phyloP scores from a whole-genome alignment of 495 filamentous ascomycete genomes.

The Aspergillus saccharolyticus region DNA sequence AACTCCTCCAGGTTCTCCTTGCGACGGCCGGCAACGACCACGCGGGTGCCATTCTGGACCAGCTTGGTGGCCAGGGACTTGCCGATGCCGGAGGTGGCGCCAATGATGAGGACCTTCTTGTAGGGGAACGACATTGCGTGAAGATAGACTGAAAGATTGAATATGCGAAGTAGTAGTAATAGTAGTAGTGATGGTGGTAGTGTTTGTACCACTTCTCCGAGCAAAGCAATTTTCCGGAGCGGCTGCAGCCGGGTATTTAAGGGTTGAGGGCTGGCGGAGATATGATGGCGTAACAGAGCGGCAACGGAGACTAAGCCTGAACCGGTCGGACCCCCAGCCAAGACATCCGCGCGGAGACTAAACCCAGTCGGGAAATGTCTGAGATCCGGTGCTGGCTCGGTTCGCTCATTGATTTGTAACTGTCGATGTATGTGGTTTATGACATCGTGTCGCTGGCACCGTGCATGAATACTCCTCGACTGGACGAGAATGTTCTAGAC shows the following conservation, averaged over 20 bases:
- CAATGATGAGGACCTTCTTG: conserved; percentile 64
- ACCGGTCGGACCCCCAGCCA: background rate
- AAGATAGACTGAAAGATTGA: too few species aligned
- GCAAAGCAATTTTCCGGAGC: background rate
- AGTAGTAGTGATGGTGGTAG: background rate
- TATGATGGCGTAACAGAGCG: background rate
- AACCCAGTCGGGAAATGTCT: background rate
- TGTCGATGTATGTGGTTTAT: too few species aligned
- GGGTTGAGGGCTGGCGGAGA: background rate
- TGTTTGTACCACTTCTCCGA: too few species aligned
- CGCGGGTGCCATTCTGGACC: conserved; percentile 52
- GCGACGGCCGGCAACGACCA: conserved; percentile 61
- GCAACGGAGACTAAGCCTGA: conserved; percentile 1
- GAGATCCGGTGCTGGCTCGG: background rate
- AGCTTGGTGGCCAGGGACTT: conserved; percentile 58
- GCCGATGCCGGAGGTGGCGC: conserved; percentile 70
- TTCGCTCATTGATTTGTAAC: background rate
- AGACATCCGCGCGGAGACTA: conserved; percentile 1
- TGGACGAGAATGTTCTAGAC: too few species aligned
- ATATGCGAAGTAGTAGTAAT: background rate
- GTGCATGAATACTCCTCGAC: too few species aligned
- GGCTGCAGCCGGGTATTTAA: background rate
- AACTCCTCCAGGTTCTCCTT: conserved; percentile 61
- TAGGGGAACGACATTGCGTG: conserved; percentile 37
- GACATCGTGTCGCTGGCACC: too few species aligned